These are phyloP conservation scores for Fusarium sp. DNA, from an alignment of 2,329 filamentous ascomycete genomes.

Conservation along the genomic window DNA sequence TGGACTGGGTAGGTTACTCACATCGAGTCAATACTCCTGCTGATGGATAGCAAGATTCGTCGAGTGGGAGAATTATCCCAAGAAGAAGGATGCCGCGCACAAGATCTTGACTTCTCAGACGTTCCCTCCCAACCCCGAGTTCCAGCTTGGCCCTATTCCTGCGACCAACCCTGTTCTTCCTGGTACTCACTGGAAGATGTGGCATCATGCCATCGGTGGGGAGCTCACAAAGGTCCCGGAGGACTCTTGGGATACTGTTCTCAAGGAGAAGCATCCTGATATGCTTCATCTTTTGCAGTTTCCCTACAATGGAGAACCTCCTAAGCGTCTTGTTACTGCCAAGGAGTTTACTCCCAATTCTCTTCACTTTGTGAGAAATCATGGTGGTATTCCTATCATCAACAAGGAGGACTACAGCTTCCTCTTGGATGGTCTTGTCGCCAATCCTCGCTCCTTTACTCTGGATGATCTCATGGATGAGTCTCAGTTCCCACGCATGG, in stretches of 20 bases:
- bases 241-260: constrained; percentile 68
- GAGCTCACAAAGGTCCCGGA: constrained; percentile 62
- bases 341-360: constrained; percentile 70
- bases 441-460: constrained; percentile 66
- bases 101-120: constrained; percentile 56
- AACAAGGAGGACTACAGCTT: constrained; percentile 66
- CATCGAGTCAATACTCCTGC: neutral
- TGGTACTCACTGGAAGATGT: constrained; percentile 69
- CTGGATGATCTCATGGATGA: constrained; percentile 72
- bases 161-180: constrained; percentile 68
- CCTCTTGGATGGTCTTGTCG: constrained; percentile 71
- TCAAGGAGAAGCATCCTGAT: constrained; percentile 68
- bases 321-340: constrained; percentile 66
- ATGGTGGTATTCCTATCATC: constrained; percentile 77
- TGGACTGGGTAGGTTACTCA: constrained; percentile 48
- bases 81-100: constrained; percentile 72
- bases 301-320: constrained; percentile 73
- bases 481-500: constrained; percentile 67
- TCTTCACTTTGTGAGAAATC: constrained; percentile 75
- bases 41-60: constrained; percentile 62
- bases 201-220: constrained; percentile 63
- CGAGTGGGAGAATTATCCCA: constrained; percentile 77
- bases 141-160: constrained; percentile 66
- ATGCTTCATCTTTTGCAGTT: constrained; percentile 74
- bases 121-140: constrained; percentile 61